phyloP scores from a whole-genome alignment of 108 stramenopile species.

The Schizochytrium sp. region DNA sequence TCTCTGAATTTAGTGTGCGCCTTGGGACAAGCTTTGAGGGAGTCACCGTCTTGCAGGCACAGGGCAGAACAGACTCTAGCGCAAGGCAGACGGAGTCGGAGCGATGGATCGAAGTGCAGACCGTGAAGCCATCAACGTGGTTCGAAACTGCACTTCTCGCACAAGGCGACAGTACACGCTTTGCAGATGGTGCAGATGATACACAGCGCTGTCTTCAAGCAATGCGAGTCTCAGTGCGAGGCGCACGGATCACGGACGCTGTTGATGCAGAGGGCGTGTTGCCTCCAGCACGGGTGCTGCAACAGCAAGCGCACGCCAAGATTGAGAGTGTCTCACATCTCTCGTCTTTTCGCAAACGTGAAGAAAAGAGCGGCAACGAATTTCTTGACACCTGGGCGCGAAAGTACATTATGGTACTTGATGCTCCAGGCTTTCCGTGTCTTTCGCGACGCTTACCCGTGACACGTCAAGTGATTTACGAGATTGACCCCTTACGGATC shows the following conservation, averaged over 20 bases:
- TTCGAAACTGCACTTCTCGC: not conserved
- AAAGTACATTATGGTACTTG: not conserved
- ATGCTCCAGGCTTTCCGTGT: not conserved
- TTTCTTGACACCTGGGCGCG: not conserved
- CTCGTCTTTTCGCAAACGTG: not conserved
- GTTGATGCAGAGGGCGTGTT: not conserved
- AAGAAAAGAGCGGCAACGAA: not conserved
- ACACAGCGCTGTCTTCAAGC: not conserved
- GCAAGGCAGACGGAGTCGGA: not conserved
- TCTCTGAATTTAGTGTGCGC: not conserved
- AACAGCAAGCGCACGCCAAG: not conserved
- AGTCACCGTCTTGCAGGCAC: not conserved
- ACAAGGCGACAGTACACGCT: not conserved
- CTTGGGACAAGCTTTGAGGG: not conserved
- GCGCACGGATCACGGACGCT: no score
- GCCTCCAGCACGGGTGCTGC: not conserved
- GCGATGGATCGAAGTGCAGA: not conserved
- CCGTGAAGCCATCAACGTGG: not conserved
- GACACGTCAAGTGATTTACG: not conserved
- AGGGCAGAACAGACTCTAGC: not conserved
- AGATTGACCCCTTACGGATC: not conserved
- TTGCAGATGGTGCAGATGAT: not conserved
- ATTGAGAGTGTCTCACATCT: not conserved
- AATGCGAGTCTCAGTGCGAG: no score
- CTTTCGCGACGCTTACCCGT: not conserved